Base-by-base conservation (phyloP, 2,329 filamentous ascomycete species). In the Monosporascus sp. region DNA sequence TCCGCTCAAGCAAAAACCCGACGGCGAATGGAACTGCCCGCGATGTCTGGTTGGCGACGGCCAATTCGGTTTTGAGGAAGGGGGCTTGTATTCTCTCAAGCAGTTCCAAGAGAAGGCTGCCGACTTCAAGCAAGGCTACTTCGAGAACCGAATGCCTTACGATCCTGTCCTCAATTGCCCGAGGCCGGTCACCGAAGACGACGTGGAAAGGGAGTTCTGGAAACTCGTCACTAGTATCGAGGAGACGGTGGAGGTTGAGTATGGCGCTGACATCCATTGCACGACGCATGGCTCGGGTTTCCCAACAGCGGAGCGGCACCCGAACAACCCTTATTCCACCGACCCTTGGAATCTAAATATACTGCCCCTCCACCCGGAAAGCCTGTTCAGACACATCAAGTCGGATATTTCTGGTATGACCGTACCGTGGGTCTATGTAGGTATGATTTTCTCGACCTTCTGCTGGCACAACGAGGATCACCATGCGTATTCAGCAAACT, bases 381-480 rank as follows among this genome's bases (percentile, higher is more conserved):
- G 92, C 47, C 76, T 99, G 1, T 99, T 99, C 75, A 84, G 93
- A 48, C 90, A 99, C 63, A 97, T 99, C 76, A 97, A 97, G 69
- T 90, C 93, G 0, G 94, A 99, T 66, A 95, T 99, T 50, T 97
- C 94, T 2, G 94, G 94, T 38, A 99, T 99, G 94, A 99, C 94
- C 0, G 93, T 99, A 7, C 94, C 94, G 0, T 99, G 94, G 94
- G 84, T 99, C 3, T 99, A 99, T 66, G 94, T 99, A 4, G 94
- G 94, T 56, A 99, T 99, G 94, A 95, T 96, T 39, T 99, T 99
- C 68, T 99, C 94, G 0, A 97, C 94, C 0, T 99, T 99, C 66
- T 99, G 94, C 71, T 99, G 94, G 94, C 94, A 99, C 69, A 97
- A 96, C 58, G 94, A 99, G 66, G 94, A 99, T 65, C 94, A 99